These are phyloP conservation scores for Pythium phragmiticola DNA, from an alignment of 352 stramenopile species.

Conservation along the genomic window DNA sequence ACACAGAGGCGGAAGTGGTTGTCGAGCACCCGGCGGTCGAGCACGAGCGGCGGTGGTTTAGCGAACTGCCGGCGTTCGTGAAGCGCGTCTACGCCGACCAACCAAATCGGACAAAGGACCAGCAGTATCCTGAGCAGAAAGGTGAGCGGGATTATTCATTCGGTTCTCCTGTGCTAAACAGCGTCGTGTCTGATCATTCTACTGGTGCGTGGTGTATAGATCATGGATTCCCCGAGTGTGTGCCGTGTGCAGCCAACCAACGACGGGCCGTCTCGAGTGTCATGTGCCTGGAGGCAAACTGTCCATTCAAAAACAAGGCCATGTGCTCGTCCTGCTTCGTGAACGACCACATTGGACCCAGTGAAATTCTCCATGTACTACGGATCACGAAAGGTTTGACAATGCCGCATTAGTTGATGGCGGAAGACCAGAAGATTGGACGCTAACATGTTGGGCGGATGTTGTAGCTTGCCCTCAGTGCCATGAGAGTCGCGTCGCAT, in stretches of 20 bases:
- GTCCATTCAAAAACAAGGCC: background rate
- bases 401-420: background rate
- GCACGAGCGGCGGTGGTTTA: constrained; percentile 14
- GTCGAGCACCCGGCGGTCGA: constrained; percentile 10
- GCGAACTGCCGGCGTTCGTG: constrained; percentile 17
- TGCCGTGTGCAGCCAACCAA: background rate
- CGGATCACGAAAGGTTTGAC: constrained; percentile 21
- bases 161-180: background rate
- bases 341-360: background rate
- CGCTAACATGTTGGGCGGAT: background rate
- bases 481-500: constrained; percentile 37
- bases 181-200: background rate
- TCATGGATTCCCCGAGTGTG: constrained; percentile 1
- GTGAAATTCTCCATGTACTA: constrained; percentile 7
- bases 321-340: constrained; percentile 21
- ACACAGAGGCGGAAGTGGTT: background rate
- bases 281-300: constrained; percentile 10
- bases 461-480: constrained; percentile 61
- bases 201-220: background rate
- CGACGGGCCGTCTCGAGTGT: constrained; percentile 18
- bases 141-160: background rate
- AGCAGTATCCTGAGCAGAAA: background rate
- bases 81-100: constrained; percentile 2
- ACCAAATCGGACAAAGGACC: background rate
- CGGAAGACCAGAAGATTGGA: background rate